These are phyloP conservation scores for Iodosphaeria phyllophila DNA, from an alignment of 2,329 filamentous ascomycete species.

Conservation along the genomic window DNA sequence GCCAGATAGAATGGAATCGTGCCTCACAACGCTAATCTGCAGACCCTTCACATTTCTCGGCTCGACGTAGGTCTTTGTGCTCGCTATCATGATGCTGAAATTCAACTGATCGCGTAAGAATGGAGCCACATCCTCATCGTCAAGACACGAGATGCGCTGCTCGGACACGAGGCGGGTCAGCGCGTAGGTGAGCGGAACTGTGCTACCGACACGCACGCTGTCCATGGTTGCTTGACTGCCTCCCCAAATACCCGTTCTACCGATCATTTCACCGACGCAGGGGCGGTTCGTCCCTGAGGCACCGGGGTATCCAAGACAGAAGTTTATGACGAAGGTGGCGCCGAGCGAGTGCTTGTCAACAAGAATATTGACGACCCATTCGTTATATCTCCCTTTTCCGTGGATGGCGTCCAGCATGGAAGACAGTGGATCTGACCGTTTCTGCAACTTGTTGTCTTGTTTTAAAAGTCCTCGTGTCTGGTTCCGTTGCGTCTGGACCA, in stretches of 20 bases:
- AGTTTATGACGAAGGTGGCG: conserved; percentile 43
- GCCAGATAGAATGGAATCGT: too few relatives aligned
- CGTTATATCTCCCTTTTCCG: conserved; percentile 20
- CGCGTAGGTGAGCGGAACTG: conserved; percentile 30
- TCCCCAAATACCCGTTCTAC: conserved; percentile 38
- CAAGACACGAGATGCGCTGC: conserved; percentile 18
- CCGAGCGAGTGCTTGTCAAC: conserved; percentile 40
- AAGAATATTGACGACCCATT: conserved; percentile 52
- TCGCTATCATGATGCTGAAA: conserved; percentile 12
- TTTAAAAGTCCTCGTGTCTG: too few relatives aligned
- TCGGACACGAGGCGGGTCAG: conserved; percentile 22
- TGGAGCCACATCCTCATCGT: conserved; percentile 16
- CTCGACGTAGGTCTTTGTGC: conserved; percentile 12
- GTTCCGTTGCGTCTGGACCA: too few relatives aligned
- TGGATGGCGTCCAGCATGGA: conserved; percentile 1
- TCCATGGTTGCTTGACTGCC: conserved; percentile 10
- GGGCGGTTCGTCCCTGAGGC: too few relatives aligned
- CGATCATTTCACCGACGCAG: conserved; percentile 26
- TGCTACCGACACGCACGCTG: conserved; percentile 29
- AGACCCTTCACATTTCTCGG: conserved; percentile 14
- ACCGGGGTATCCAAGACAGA: conserved; percentile 49
- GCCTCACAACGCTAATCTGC: conserved; percentile 17
- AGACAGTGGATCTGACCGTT: too few relatives aligned
- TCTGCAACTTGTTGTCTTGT: conserved; percentile 5
- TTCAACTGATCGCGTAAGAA: conserved; percentile 22